Conservation (phyloP, 306 rosid species). For the Cyclanthera cordifolia region DNA sequence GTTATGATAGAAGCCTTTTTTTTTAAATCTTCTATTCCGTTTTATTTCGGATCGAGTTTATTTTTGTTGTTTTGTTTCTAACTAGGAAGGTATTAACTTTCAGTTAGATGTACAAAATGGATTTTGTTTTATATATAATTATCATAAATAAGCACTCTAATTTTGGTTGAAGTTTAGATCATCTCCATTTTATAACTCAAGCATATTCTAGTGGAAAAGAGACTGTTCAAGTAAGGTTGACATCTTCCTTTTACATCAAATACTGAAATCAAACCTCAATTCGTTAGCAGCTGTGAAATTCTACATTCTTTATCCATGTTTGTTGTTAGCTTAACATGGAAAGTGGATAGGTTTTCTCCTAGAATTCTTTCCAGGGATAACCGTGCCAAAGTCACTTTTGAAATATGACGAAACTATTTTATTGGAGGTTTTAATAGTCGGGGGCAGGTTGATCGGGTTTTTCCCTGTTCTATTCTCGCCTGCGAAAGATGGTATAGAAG, state of each 20-base stretch:
- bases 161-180: neutral
- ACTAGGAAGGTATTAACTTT: neutral
- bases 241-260: neutral
- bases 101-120: neutral
- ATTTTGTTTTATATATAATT: neutral
- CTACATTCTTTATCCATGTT: neutral
- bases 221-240: neutral
- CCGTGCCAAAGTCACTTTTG: too few relatives aligned
- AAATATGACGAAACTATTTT: too few relatives aligned
- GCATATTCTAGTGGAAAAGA: neutral
- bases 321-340: neutral
- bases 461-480: too few relatives aligned
- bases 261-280: neutral
- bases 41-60: neutral
- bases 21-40: neutral
- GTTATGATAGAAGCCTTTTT: constrained; percentile 23
- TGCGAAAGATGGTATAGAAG: too few relatives aligned
- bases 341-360: too few relatives aligned
- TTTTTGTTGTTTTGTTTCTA: neutral
- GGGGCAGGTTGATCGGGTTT: too few relatives aligned
- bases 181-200: neutral
- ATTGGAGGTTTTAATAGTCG: too few relatives aligned
- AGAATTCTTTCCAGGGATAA: too few relatives aligned
- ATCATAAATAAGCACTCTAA: neutral
- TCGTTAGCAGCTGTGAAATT: neutral